Conservation (phyloP, 768 basidiomycete genomes). For the Suillus clintonianus region DNA sequence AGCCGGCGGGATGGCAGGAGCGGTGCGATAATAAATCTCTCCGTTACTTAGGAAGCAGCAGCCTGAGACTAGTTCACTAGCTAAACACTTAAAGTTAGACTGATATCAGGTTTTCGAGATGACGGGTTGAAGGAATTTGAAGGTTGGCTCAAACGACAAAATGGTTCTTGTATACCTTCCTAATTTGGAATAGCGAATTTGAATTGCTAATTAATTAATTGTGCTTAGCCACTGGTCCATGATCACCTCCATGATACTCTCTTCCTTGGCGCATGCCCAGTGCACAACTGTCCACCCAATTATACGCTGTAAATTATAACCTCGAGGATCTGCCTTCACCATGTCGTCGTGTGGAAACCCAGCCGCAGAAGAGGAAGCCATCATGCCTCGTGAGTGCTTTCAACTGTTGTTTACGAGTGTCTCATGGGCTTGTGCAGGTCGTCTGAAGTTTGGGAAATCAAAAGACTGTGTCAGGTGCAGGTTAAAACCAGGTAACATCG, state of each 20-base stretch:
- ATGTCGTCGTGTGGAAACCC: conserved; percentile 67
- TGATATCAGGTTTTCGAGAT: too few relatives aligned
- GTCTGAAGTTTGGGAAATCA: conserved; percentile 66
- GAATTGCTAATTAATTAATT: too few relatives aligned
- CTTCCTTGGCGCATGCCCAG: not conserved
- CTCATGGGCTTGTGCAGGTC: conserved; percentile 41
- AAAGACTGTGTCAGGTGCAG: conserved; percentile 78
- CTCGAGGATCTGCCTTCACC: not conserved
- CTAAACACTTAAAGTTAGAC: not conserved
- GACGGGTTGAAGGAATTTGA: too few relatives aligned
- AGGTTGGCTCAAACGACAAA: too few relatives aligned
- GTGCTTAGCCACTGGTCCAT: too few relatives aligned
- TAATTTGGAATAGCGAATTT: not conserved
- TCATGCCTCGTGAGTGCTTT: conserved; percentile 63
- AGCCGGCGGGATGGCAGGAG: not conserved
- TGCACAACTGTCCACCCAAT: not conserved
- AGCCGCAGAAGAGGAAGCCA: conserved; percentile 52
- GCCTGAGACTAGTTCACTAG: not conserved
- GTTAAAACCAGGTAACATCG: conserved; percentile 59
- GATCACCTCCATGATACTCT: not conserved
- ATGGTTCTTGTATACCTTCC: not conserved
- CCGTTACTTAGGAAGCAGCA: not conserved
- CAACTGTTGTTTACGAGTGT: not conserved
- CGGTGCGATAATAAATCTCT: not conserved
- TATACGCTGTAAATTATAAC: not conserved